phyloP scores from a whole-genome alignment of 345 rosid genomes.

The Firmiana major region DNA sequence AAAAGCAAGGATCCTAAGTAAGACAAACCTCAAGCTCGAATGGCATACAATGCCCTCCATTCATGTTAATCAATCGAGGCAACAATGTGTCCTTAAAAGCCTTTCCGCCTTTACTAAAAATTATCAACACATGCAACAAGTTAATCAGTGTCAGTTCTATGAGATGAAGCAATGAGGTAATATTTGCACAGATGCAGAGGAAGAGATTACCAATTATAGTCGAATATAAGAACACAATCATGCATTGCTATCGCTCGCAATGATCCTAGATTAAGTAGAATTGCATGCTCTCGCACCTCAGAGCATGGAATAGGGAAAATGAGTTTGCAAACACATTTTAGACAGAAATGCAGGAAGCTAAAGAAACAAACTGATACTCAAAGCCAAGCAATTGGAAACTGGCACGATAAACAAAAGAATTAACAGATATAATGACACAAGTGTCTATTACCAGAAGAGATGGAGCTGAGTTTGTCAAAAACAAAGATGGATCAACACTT shows the following conservation, averaged over 20 bases:
- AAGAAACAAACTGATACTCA: background rate
- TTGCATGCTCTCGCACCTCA: slow-evolving; percentile 88
- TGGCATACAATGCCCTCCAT: slow-evolving; percentile 86
- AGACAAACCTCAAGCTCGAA: slow-evolving; percentile 83
- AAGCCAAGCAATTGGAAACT: background rate
- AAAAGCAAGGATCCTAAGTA: background rate
- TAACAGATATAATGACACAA: slow-evolving; percentile 1
- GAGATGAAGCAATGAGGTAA: background rate
- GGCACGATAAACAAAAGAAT: background rate
- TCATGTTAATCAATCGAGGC: slow-evolving; percentile 72
- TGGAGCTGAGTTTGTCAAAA: slow-evolving; percentile 86
- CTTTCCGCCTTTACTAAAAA: slow-evolving; percentile 81
- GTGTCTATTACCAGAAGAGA: slow-evolving; percentile 61
- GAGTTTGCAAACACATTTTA: background rate
- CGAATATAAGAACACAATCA: slow-evolving; percentile 75
- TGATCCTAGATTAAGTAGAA: slow-evolving; percentile 84
- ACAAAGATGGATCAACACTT: slow-evolving; percentile 91
- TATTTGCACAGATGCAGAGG: background rate
- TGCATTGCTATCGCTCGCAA: slow-evolving; percentile 86
- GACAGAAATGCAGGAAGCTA: background rate
- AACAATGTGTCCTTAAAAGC: slow-evolving; percentile 78
- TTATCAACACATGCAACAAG: slow-evolving; percentile 7
- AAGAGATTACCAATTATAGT: slow-evolving; percentile 64
- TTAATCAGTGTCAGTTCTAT: slow-evolving; percentile 11
- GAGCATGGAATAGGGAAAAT: background rate